A percentile compares a stretch with the other conserved stretches of the same genome.
These are phyloP conservation scores for Lolium multiflorum DNA, from an alignment of 176 grass and related monocot species.

Conservation along the genomic window DNA sequence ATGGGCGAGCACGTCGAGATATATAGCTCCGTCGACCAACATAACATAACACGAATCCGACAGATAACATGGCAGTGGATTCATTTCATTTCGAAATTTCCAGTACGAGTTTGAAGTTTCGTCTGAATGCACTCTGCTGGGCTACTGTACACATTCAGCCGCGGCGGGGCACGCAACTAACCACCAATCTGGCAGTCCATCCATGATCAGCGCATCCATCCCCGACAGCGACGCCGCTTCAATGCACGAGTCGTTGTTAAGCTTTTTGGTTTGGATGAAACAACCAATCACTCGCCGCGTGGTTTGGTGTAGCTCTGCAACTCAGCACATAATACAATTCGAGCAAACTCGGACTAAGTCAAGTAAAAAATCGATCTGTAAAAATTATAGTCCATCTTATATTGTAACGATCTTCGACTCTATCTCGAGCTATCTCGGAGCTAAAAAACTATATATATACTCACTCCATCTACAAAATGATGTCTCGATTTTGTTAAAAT, in stretches of 20 bases:
- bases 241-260: background rate
- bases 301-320: background rate
- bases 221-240: background rate
- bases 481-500: too few relatives aligned
- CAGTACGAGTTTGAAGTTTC: background rate
- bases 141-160: background rate
- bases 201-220: background rate
- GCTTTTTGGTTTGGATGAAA: background rate
- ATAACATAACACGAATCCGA: too few relatives aligned
- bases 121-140: background rate
- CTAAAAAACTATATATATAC: too few relatives aligned
- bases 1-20: background rate
- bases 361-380: too few relatives aligned
- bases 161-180: background rate
- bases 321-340: too few relatives aligned
- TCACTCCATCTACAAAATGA: too few relatives aligned
- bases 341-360: too few relatives aligned
- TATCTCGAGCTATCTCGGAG: too few relatives aligned
- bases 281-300: background rate
- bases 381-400: too few relatives aligned
- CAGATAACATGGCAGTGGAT: too few relatives aligned
- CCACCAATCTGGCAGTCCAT: background rate
- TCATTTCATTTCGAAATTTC: too few relatives aligned
- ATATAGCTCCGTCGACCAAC: background rate
- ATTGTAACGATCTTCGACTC: too few relatives aligned